Evolutionary conservation across 2,329 filamentous ascomycete species (phyloP).

Genomic region (Penicillium sclerotiorum): DNA sequence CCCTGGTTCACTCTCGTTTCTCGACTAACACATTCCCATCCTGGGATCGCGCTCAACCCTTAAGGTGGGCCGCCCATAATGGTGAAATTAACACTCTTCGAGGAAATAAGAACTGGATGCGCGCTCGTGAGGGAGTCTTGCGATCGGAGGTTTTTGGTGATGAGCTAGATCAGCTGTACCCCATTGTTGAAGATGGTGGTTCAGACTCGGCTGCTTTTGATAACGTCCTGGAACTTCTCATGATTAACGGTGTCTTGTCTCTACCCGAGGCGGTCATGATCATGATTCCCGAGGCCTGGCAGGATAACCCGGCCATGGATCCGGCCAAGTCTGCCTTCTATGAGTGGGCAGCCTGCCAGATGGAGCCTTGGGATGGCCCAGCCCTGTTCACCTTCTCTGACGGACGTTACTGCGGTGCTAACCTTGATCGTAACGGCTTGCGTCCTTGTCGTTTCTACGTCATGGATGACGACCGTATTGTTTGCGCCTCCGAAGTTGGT

Average conservation of each 20-base stretch:
- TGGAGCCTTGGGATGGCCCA: conserved; percentile 98
- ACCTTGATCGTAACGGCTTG: conserved; percentile 92
- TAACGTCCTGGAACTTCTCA: conserved; percentile 90
- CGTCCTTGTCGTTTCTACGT: conserved; percentile 96
- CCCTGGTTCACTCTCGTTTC: conserved; percentile 94
- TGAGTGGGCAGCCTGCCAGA: conserved; percentile 97
- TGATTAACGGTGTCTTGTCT: conserved; percentile 93
- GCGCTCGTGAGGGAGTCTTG: conserved; percentile 91
- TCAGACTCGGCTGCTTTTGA: conserved; percentile 97
- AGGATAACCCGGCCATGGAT: conserved; percentile 89
- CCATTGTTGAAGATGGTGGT: conserved; percentile 93
- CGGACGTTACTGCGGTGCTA: conserved; percentile 94
- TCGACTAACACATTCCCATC: conserved; percentile 98
- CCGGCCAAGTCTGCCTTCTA: conserved; percentile 96
- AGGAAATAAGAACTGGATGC: conserved; percentile 99
- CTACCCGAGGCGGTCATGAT: conserved; percentile 96
- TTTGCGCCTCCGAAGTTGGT: conserved; percentile 95
- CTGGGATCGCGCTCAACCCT: conserved; percentile 94
- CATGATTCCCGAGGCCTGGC: conserved; percentile 98
- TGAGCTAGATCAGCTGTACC: conserved; percentile 86
- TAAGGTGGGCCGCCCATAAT: conserved; percentile 97
- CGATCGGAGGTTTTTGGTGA: conserved; percentile 90
- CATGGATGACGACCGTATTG: conserved; percentile 93
- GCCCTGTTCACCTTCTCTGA: conserved; percentile 97
- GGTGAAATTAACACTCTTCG: conserved; percentile 97